Evolutionary conservation across 225 moss, liverwort and hornwort genomes (phyloP).

Genomic region (Neckera pumila): DNA sequence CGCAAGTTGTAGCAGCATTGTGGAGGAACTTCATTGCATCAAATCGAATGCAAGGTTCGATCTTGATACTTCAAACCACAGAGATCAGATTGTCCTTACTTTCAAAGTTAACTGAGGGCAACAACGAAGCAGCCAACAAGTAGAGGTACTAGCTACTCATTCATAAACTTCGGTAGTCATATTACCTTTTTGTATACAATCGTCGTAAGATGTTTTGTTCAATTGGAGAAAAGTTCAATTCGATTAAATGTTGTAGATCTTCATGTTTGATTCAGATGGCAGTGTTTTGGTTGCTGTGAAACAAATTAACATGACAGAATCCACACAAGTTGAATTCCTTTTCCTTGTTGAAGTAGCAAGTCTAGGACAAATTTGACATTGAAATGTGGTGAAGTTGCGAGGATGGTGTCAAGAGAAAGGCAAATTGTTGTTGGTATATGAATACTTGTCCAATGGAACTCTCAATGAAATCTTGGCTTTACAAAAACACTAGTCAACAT

Average conservation of each 20-base stretch:
- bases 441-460: neutral
- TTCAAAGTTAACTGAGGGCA: neutral
- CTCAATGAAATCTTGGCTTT: neutral
- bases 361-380: neutral
- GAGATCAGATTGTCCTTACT: neutral
- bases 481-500: neutral
- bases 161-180: too few species aligned
- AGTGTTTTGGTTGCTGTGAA: neutral
- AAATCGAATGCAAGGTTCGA: neutral
- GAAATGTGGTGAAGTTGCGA: neutral
- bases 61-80: neutral
- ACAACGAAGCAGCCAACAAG: neutral
- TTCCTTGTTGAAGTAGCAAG: neutral
- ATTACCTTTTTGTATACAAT: neutral
- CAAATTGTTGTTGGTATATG: neutral
- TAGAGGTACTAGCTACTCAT: neutral
- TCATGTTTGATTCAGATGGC: neutral
- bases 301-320: neutral
- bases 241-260: neutral
- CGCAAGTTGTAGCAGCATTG: neutral
- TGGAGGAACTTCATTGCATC: neutral
- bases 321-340: neutral
- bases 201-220: neutral
- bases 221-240: neutral
- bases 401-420: neutral